Percentiles rank a stretch among this genome's conserved stretches.
These are phyloP conservation scores for Microdochium bolleyi DNA, from an alignment of 2,329 filamentous ascomycete genomes.

Conservation along the genomic window DNA sequence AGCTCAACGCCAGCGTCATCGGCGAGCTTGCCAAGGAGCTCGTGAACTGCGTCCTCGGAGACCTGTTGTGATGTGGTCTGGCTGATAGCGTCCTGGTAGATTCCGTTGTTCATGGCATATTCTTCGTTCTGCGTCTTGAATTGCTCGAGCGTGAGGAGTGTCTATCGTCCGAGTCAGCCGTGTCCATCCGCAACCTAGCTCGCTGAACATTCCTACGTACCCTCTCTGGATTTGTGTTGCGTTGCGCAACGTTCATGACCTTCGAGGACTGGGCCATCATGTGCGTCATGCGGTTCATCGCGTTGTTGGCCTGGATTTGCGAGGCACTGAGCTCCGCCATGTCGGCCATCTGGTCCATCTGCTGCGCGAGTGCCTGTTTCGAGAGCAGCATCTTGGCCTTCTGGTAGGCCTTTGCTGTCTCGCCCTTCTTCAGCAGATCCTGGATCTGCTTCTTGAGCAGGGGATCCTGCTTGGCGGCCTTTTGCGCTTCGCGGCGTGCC, in stretches of 20 bases:
- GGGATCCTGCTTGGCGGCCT: conserved; percentile 53
- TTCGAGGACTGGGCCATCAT: conserved; percentile 54
- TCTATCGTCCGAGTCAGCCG: conserved; percentile 21
- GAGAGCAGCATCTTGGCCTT: conserved; percentile 56
- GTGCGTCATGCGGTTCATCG: conserved; percentile 57
- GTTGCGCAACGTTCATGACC: conserved; percentile 51
- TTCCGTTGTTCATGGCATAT: conserved; percentile 58
- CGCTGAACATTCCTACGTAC: not conserved
- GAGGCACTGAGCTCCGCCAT: conserved; percentile 53
- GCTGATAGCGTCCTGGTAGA: conserved; percentile 80
- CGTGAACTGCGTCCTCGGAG: conserved; percentile 78
- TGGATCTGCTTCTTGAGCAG: conserved; percentile 56
- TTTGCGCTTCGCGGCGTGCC: conserved; percentile 51
- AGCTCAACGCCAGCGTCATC: conserved; percentile 84
- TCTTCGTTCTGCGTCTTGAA: conserved; percentile 57
- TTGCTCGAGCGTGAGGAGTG: conserved; percentile 52
- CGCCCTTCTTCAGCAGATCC: conserved; percentile 53
- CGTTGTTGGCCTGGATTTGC: conserved; percentile 57
- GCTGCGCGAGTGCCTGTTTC: conserved; percentile 53
- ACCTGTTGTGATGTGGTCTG: conserved; percentile 67
- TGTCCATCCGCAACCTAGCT: not conserved
- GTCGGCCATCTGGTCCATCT: conserved; percentile 58
- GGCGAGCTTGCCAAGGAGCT: conserved; percentile 75
- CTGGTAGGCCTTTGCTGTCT: conserved; percentile 55
- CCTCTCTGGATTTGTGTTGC: conserved; percentile 50